Percentiles rank a stretch among this genome's conserved stretches.
phyloP scores from a whole-genome alignment of 2,329 filamentous ascomycete species.

The Xylariales sp. region DNA sequence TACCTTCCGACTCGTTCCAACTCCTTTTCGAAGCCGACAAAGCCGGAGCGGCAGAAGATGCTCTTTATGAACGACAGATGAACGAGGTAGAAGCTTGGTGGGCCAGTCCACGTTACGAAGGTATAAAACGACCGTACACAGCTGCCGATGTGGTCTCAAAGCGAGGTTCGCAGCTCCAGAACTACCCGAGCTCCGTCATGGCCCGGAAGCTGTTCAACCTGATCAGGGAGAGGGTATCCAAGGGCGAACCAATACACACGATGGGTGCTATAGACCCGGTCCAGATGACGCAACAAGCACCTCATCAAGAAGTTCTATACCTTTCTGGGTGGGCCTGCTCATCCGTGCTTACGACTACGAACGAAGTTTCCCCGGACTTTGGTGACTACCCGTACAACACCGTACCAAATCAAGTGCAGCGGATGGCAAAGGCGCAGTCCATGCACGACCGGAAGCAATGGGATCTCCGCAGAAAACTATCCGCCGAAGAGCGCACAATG shows the following conservation, averaged over 20 bases:
- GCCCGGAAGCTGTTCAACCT: conserved; percentile 91
- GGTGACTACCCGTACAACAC: conserved; percentile 99
- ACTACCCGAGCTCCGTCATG: conserved; percentile 91
- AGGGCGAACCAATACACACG: conserved; percentile 87
- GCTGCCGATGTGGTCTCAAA: conserved; percentile 91
- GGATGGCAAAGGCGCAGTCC: conserved; percentile 92
- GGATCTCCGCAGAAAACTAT: conserved; percentile 77
- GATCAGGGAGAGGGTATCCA: conserved; percentile 69
- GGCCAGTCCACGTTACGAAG: conserved; percentile 76
- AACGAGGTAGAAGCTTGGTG: conserved; percentile 88
- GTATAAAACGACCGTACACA: conserved; percentile 87
- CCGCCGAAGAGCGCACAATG: conserved; percentile 62
- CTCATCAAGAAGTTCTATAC: conserved; percentile 93
- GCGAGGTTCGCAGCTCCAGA: conserved; percentile 79
- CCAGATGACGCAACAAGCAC: conserved; percentile 97
- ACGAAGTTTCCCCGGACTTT: conserved; percentile 96
- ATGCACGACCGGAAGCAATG: conserved; percentile 96
- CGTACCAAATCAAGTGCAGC: conserved; percentile 95
- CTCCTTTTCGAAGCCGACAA: conserved; percentile 75
- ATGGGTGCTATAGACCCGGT: conserved; percentile 99
- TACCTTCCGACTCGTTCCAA: conserved; percentile 77
- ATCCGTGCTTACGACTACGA: conserved; percentile 84
- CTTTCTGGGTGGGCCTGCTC: conserved; percentile 98
- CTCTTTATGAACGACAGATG: conserved; percentile 77
- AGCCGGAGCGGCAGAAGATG: conserved; percentile 75